These are phyloP conservation scores for Strobilomyces echinocephalus DNA, from an alignment of 768 basidiomycete genomes.

Conservation along the genomic window DNA sequence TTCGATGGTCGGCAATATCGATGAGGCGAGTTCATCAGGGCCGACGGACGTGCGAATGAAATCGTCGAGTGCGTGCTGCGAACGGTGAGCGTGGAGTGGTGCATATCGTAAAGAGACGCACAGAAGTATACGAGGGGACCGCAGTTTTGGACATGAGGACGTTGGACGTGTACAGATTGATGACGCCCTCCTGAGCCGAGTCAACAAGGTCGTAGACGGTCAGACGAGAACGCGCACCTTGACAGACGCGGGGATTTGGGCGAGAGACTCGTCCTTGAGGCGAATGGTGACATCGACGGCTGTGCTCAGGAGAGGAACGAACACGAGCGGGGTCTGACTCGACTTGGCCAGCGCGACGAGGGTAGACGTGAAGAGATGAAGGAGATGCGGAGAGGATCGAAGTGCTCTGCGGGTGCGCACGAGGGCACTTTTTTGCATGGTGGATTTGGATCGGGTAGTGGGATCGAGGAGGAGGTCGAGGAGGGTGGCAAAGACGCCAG, in stretches of 20 bases:
- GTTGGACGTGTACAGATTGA: conserved; percentile 52
- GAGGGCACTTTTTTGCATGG: conserved; percentile 57
- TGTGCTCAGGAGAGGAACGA: conserved; percentile 58
- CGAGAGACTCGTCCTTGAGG: conserved; percentile 45
- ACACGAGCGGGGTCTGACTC: conserved; percentile 37
- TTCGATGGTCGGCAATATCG: conserved; percentile 69
- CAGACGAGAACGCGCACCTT: conserved; percentile 36
- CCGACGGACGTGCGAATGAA: conserved; percentile 55
- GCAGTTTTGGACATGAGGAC: conserved; percentile 65
- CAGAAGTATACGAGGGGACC: conserved; percentile 56
- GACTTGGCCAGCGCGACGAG: conserved; percentile 51
- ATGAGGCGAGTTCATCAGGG: conserved; percentile 45
- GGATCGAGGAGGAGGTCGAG: conserved; percentile 56
- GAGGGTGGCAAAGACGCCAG: conserved; percentile 53
- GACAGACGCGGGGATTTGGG: conserved; percentile 30
- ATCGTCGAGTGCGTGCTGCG: conserved; percentile 51
- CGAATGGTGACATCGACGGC: conserved; percentile 67
- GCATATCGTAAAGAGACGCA: conserved; percentile 29
- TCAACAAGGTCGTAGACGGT: not conserved
- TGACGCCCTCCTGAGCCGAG: conserved; percentile 46
- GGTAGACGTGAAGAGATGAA: conserved; percentile 48
- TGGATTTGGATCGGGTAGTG: conserved; percentile 47
- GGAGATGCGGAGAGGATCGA: conserved; percentile 51
- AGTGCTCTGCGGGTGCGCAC: conserved; percentile 63
- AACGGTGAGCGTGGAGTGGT: conserved; percentile 5